Evolutionary conservation across 2,329 filamentous ascomycete species (phyloP).

Genomic region (Aspergillus sp.): DNA sequence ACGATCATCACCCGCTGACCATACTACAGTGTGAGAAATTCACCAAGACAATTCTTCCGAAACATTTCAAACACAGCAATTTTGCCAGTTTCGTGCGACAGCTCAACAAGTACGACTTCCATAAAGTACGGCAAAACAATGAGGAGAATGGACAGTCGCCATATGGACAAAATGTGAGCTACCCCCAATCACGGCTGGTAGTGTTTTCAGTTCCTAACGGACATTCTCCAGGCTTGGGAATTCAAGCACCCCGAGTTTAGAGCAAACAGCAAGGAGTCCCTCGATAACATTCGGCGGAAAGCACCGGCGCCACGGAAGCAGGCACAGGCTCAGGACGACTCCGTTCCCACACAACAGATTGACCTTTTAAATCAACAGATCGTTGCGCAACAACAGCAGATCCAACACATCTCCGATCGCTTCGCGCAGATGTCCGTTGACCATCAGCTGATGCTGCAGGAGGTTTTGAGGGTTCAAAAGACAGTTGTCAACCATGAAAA

Average conservation of each 20-base stretch:
- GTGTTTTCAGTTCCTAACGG: conserved; percentile 12
- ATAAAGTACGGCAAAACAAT: conserved; percentile 91
- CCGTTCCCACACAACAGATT: conserved; percentile 81
- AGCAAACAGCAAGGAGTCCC: conserved; percentile 89
- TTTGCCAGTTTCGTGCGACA: conserved; percentile 96
- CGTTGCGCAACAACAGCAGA: conserved; percentile 86
- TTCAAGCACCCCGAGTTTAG: conserved; percentile 98
- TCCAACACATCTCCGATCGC: conserved; percentile 81
- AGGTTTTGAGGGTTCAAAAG: conserved; percentile 65
- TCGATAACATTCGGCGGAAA: conserved; percentile 95
- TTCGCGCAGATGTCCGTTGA: conserved; percentile 75
- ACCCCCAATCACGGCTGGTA: not conserved
- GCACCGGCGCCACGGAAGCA: conserved; percentile 85
- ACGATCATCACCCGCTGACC: conserved; percentile 4
- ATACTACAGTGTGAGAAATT: conserved; percentile 85
- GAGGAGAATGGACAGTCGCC: conserved; percentile 80
- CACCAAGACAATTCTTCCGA: conserved; percentile 92
- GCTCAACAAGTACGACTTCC: conserved; percentile 96
- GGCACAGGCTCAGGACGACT: conserved; percentile 66
- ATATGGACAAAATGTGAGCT: conserved; percentile 71
- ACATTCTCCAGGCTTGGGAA: conserved; percentile 71
- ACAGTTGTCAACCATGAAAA: conserved; percentile 72
- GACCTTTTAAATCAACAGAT: conserved; percentile 85
- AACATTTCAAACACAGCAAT: conserved; percentile 99
- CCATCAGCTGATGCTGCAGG: conserved; percentile 64